Percentiles rank a stretch among this genome's conserved stretches.
Conservation (phyloP, 805 yeast genomes). For the Metschnikowia matae region DNA sequence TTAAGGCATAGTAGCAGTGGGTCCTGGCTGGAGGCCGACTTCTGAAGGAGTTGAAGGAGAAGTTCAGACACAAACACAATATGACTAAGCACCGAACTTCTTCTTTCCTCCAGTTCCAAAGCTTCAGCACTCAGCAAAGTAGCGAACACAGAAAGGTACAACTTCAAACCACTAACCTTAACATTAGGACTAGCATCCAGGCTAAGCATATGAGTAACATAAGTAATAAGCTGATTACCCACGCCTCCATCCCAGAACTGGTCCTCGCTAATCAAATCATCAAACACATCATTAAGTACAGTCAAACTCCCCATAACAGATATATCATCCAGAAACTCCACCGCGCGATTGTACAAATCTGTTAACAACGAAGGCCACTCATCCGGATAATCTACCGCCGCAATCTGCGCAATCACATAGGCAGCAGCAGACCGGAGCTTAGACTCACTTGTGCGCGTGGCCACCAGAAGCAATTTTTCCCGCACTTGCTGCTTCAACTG, state of each 20-base stretch:
- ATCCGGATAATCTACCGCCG: slow-evolving; percentile 89
- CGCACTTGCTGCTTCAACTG: slow-evolving; percentile 52
- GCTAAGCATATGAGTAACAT: slow-evolving; percentile 42
- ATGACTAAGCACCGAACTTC: slow-evolving; percentile 28
- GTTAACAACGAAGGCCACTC: slow-evolving; percentile 81
- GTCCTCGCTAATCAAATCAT: slow-evolving; percentile 80
- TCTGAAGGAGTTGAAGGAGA: slow-evolving; percentile 6
- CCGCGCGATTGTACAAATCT: slow-evolving; percentile 42
- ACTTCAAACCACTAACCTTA: slow-evolving; percentile 44
- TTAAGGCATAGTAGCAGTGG: slow-evolving; percentile 22
- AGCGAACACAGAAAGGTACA: slow-evolving; percentile 51
- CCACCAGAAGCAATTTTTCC: slow-evolving; percentile 44
- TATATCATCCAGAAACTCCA: slow-evolving; percentile 24
- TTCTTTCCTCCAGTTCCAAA: slow-evolving; percentile 33
- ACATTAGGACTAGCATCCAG: slow-evolving; percentile 29
- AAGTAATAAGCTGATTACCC: slow-evolving; percentile 51
- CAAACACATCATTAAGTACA: slow-evolving; percentile 72
- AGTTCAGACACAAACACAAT: slow-evolving; percentile 15
- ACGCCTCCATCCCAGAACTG: slow-evolving; percentile 78
- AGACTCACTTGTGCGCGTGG: slow-evolving; percentile 41
- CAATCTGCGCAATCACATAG: slow-evolving; percentile 76
- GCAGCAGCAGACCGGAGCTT: slow-evolving; percentile 66
- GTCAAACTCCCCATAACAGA: slow-evolving; percentile 51
- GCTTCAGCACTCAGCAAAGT: slow-evolving; percentile 53
- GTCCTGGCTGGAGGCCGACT: not conserved